These are phyloP conservation scores for Eutypella sp. DNA, from an alignment of 2,329 filamentous ascomycete genomes.

Conservation along the genomic window DNA sequence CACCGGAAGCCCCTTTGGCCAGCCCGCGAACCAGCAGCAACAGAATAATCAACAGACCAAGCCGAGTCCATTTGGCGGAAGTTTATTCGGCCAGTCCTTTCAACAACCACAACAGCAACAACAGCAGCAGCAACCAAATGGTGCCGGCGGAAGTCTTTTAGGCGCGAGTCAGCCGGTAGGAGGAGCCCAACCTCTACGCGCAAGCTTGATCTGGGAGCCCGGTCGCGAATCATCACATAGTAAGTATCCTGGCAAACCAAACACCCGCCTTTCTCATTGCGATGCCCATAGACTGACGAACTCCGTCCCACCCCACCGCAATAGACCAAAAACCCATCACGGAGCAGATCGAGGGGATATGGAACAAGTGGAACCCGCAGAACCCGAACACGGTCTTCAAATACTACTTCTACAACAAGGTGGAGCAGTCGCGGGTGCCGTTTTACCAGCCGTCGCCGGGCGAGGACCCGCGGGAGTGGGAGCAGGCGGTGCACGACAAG, in stretches of 20 bases:
- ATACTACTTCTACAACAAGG: constrained; percentile 83
- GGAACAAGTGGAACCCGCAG: constrained; percentile 69
- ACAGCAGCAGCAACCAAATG: constrained; percentile 27
- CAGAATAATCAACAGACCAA: constrained; percentile 23
- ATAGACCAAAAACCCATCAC: constrained; percentile 66
- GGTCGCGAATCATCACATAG: constrained; percentile 25
- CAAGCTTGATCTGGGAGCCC: constrained; percentile 25
- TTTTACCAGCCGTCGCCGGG: constrained; percentile 66
- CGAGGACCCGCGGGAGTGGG: constrained; percentile 76
- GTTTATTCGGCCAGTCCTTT: constrained; percentile 29
- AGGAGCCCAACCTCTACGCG: constrained; percentile 22
- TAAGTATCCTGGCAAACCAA: neutral
- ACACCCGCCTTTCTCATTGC: too few species aligned
- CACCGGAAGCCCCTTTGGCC: constrained; percentile 35
- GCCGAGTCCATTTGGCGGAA: constrained; percentile 16
- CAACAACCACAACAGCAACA: constrained; percentile 34
- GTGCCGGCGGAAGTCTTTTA: constrained; percentile 40
- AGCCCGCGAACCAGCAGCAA: constrained; percentile 34
- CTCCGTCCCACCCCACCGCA: constrained; percentile 9
- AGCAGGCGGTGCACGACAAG: constrained; percentile 76
- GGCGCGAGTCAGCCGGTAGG: constrained; percentile 38
- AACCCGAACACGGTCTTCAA: constrained; percentile 69
- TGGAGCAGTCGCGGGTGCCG: constrained; percentile 67
- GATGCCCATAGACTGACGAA: constrained; percentile 1
- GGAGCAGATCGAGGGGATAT: constrained; percentile 67